Base-by-base conservation (phyloP, 306 rosid genomes). In the Corylus heterophylla region DNA sequence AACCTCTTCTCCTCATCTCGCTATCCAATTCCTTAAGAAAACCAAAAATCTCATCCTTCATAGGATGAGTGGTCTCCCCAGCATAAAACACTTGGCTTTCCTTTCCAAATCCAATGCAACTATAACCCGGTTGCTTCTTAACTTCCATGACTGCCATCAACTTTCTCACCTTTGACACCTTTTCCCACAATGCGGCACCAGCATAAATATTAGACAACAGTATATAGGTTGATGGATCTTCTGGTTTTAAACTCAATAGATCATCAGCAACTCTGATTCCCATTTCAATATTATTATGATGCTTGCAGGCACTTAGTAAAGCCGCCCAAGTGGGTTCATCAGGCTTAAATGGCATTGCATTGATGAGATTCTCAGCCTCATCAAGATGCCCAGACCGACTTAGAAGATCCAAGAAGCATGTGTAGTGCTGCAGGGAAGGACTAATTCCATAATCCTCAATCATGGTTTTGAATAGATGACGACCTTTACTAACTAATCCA, bases 301-400 rank as follows among this genome's bases (percentile, higher is more conserved):
- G 89, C 89, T 85, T 89, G 80, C 95, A 92, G 68, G 97, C 91
- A 69, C 94, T 94, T 20, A 92, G 79, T 67, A 94, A 86, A 74
- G 97, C 90, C 54, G 93, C 97, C 98, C 98, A 94, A 49, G 92
- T 89, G 56, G 97, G 95, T 78, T 91, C 97, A 83, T 94, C 97
- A 2, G 94, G 97, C 69, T 80, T 81, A 55, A 91, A 74, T 0
- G 97, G 97, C 92, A 92, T 89, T 48, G 82, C 77, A 31, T 82
- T 76, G 5, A 91, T 69, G 59, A 94, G 83, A 61, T 73, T 83
- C 80, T 89, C 96, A 13, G 97, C 97, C 87, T 94, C 97, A 0
- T 85, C 90, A 74, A 94, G 97, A 86, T 88, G 87, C 61, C 98
- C 97, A 0, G 98, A 94, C 69, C 95, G 90, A 85, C 97, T 87